Percentiles rank a stretch among this genome's conserved stretches.
These are phyloP conservation scores for Syzygium malaccense DNA, from an alignment of 441 rosid genomes.

Conservation along the genomic window DNA sequence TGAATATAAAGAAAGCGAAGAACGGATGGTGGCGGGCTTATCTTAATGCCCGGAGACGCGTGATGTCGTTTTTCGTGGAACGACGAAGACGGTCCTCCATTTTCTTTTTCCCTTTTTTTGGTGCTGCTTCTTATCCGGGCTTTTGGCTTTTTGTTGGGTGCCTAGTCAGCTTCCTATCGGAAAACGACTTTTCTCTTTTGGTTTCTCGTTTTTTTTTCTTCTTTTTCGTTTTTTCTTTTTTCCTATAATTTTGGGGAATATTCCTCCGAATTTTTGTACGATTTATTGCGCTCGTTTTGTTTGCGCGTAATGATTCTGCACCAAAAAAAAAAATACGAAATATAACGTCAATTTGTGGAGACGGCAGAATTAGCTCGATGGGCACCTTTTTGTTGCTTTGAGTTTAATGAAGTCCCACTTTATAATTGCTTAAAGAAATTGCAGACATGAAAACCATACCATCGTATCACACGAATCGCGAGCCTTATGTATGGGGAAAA, in stretches of 20 bases:
- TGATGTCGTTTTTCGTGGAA: background rate
- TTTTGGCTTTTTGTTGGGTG: background rate
- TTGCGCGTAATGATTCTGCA: background rate
- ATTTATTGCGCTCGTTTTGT: background rate
- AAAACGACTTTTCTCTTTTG: background rate
- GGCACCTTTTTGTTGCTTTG: background rate
- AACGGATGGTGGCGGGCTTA: background rate
- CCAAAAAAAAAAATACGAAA: background rate
- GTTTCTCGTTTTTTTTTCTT: background rate
- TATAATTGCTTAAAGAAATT: background rate
- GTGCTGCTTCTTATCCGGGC: background rate
- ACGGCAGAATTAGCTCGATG: background rate
- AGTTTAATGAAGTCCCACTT: background rate
- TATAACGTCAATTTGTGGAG: background rate
- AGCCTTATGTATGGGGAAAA: background rate
- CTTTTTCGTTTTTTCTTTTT: rapidly evolving
- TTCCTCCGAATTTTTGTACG: background rate
- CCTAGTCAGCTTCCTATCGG: background rate
- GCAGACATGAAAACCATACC: background rate
- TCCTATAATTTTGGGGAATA: background rate
- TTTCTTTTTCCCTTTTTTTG: background rate
- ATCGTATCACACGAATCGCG: rapidly evolving
- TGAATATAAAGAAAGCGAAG: background rate
- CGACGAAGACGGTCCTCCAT: background rate
- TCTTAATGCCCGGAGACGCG: background rate